These are phyloP conservation scores for Ramaria sp. DNA, from an alignment of 768 basidiomycete species.

Conservation along the genomic window DNA sequence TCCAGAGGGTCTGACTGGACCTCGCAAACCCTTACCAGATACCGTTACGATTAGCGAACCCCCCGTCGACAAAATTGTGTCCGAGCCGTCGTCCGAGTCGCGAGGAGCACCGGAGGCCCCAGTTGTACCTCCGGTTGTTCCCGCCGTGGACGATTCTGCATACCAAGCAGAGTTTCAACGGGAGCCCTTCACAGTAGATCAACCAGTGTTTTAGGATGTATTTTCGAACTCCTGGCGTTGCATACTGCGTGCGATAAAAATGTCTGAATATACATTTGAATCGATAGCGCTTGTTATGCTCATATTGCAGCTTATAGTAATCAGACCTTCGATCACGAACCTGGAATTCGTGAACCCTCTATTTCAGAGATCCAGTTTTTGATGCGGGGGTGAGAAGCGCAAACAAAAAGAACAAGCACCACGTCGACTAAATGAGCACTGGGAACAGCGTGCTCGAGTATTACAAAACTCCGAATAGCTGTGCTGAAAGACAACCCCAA, in stretches of 20 bases:
- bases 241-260: neutral
- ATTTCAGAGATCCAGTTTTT: too few relatives aligned
- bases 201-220: slow-evolving; percentile 2
- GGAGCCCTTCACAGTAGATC: slow-evolving; percentile 3
- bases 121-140: slow-evolving; percentile 36
- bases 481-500: too few relatives aligned
- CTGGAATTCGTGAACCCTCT: neutral
- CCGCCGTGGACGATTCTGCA: slow-evolving; percentile 39
- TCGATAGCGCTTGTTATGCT: too few relatives aligned
- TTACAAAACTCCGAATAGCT: too few relatives aligned
- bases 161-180: slow-evolving; percentile 12
- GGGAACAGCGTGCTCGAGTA: too few relatives aligned
- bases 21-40: slow-evolving; percentile 90
- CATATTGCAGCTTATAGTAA: neutral
- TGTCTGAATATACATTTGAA: neutral
- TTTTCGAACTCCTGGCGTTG: neutral
- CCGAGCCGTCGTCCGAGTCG: slow-evolving; percentile 85
- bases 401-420: too few relatives aligned
- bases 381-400: too few relatives aligned
- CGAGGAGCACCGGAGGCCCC: slow-evolving; percentile 44
- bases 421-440: too few relatives aligned
- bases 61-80: slow-evolving; percentile 81
- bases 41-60: slow-evolving; percentile 85
- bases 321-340: neutral
- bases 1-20: slow-evolving; percentile 82